Evolutionary conservation across 2,329 filamentous ascomycete genomes (phyloP).

Genomic region (Phialemoniopsis sp.): DNA sequence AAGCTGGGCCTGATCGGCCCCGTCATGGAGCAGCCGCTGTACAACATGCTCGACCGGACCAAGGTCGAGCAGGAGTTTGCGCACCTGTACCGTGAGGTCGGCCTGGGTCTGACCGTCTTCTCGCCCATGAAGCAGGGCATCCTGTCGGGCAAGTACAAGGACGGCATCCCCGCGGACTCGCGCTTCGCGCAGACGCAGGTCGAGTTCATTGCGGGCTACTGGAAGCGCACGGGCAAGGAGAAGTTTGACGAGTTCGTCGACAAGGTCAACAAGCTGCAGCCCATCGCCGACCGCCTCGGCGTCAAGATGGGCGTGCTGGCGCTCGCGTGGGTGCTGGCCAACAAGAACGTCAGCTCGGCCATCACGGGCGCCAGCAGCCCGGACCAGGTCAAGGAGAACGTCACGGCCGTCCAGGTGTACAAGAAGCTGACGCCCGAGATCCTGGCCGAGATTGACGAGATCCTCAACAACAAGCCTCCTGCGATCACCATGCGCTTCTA

Average conservation of each 20-base stretch:
- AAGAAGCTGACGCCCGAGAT: conserved; percentile 56
- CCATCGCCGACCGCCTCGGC: conserved; percentile 61
- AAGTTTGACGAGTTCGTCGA: conserved; percentile 48
- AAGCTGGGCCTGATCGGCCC: conserved; percentile 58
- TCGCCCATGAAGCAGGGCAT: conserved; percentile 52
- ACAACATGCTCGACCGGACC: conserved; percentile 56
- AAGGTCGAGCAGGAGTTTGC: conserved; percentile 52
- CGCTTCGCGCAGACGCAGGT: conserved; percentile 54
- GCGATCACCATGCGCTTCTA: conserved; percentile 28
- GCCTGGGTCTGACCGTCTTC: conserved; percentile 51
- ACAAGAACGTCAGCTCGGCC: conserved; percentile 56
- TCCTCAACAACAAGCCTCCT: conserved; percentile 55
- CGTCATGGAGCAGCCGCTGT: conserved; percentile 63
- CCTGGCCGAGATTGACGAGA: conserved; percentile 54
- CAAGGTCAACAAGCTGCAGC: conserved; percentile 54
- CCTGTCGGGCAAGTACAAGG: conserved; percentile 60
- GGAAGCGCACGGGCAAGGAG: conserved; percentile 46
- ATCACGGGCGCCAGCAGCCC: conserved; percentile 58
- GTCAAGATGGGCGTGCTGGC: conserved; percentile 53
- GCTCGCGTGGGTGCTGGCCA: conserved; percentile 59
- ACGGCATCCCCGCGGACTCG: conserved; percentile 56
- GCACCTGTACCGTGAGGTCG: conserved; percentile 51
- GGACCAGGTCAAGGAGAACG: conserved; percentile 57
- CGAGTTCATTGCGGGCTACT: conserved; percentile 49
- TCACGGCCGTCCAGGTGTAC: conserved; percentile 45